Conservation (phyloP, 2,329 filamentous ascomycete genomes). For the Ilyonectria mors-panacis region DNA sequence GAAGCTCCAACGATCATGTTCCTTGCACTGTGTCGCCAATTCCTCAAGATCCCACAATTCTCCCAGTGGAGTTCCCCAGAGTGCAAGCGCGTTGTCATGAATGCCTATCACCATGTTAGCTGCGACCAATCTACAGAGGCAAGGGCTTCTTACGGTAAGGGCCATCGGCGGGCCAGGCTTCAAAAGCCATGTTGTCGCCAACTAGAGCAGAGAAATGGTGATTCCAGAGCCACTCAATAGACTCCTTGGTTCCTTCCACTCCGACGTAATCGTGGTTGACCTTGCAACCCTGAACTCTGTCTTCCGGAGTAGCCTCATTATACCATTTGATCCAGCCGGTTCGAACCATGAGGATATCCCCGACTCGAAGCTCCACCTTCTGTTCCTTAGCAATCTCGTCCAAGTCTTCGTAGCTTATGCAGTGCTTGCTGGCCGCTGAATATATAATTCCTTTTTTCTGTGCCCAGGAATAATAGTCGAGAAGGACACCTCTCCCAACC, state of each 20-base stretch:
- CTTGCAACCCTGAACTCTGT: slow-evolving; percentile 11
- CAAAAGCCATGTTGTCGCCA: slow-evolving; percentile 23
- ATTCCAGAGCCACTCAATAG: slow-evolving; percentile 20
- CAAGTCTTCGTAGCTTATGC: slow-evolving; percentile 10
- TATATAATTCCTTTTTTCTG: neutral
- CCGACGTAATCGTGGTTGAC: slow-evolving; percentile 18
- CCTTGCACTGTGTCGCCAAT: slow-evolving; percentile 67
- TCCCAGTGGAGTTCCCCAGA: slow-evolving; percentile 59
- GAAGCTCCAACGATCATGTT: slow-evolving; percentile 70
- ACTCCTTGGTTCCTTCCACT: slow-evolving; percentile 12
- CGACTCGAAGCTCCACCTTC: neutral
- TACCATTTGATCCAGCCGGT: slow-evolving; percentile 25
- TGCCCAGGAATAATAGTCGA: slow-evolving; percentile 51
- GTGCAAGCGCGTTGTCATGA: slow-evolving; percentile 14
- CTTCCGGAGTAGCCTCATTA: slow-evolving; percentile 10
- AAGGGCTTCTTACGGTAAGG: neutral
- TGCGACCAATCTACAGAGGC: neutral
- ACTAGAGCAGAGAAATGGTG: slow-evolving; percentile 23
- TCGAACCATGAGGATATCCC: slow-evolving; percentile 17
- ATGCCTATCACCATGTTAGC: slow-evolving; percentile 9
- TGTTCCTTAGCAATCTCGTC: slow-evolving; percentile 3
- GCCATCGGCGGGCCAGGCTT: slow-evolving; percentile 15
- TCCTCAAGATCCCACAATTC: slow-evolving; percentile 71
- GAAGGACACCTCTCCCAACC: slow-evolving; percentile 68
- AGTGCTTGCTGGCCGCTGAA: slow-evolving; percentile 10